A percentile compares a stretch with the other conserved stretches of the same genome.
phyloP scores from a whole-genome alignment of 2,329 filamentous ascomycete species.

The Phialemoniopsis sp. region DNA sequence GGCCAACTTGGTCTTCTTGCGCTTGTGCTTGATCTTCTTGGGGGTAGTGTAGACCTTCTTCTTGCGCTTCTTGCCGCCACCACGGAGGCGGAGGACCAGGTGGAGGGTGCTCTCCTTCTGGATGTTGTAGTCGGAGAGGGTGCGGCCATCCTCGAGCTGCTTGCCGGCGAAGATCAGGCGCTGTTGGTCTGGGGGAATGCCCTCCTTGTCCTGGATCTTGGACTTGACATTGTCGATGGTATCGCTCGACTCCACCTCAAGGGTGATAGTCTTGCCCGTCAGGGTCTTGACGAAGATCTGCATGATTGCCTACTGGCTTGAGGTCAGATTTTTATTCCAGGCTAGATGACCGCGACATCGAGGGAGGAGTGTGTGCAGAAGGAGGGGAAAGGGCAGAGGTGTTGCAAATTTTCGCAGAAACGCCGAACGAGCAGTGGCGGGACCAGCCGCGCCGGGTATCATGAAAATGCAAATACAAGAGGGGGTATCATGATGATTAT shows the following conservation, averaged over 20 bases:
- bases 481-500: background rate
- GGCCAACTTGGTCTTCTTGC: conserved; percentile 99
- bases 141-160: conserved; percentile 99
- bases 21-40: conserved; percentile 99
- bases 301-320: conserved; percentile 57
- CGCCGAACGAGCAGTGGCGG: too few species aligned
- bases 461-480: conserved; percentile 1
- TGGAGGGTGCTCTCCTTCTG: conserved; percentile 99
- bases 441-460: conserved; percentile 3
- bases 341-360: conserved; percentile 14
- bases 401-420: background rate
- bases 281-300: conserved; percentile 81
- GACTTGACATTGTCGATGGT: conserved; percentile 99
- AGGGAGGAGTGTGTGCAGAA: conserved; percentile 8
- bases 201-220: conserved; percentile 99
- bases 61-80: conserved; percentile 99
- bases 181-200: conserved; percentile 98
- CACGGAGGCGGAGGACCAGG: conserved; percentile 95
- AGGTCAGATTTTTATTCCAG: conserved; percentile 24
- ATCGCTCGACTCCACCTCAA: conserved; percentile 99
- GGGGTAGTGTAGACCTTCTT: conserved; percentile 99
- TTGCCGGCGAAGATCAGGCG: conserved; percentile 99
- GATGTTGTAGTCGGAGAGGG: conserved; percentile 99
- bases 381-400: background rate
- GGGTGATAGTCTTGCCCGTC: conserved; percentile 99